phyloP scores from a whole-genome alignment of 495 filamentous ascomycete species.

The Neurospora sp. region DNA sequence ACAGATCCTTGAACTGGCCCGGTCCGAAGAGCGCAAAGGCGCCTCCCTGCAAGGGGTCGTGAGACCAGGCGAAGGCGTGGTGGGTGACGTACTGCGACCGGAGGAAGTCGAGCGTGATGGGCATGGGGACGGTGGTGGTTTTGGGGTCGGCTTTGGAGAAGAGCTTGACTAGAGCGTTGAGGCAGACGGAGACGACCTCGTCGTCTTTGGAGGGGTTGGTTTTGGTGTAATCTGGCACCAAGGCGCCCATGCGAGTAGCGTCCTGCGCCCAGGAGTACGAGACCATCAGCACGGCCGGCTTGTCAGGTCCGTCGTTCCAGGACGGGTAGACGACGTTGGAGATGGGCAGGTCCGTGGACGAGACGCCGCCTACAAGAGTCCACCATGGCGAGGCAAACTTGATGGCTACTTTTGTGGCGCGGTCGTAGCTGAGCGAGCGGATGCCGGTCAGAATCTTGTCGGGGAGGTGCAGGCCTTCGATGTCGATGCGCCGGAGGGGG shows the following conservation, averaged over 20 bases:
- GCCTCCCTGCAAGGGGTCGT: conserved; percentile 28
- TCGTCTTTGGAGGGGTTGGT: conserved; percentile 15
- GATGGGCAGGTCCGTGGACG: conserved; percentile 27
- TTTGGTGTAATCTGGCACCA: conserved; percentile 15
- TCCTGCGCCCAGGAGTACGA: conserved; percentile 37
- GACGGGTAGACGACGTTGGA: conserved; percentile 36
- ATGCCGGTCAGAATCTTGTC: conserved; percentile 16
- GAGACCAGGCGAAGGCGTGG: conserved; percentile 28
- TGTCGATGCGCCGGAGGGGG: conserved; percentile 20
- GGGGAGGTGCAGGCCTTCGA: conserved; percentile 9
- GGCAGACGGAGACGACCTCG: conserved; percentile 2
- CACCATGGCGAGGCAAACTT: conserved; percentile 26
- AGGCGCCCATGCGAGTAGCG: conserved; percentile 25
- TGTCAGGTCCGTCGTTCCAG: conserved; percentile 22
- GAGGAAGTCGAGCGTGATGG: conserved; percentile 6
- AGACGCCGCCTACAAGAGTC: conserved; percentile 22
- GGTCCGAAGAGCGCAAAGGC: conserved; percentile 38
- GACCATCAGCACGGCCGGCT: conserved; percentile 29
- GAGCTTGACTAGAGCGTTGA: conserved; percentile 7
- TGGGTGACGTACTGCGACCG: conserved; percentile 15
- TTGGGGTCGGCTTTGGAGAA: not conserved
- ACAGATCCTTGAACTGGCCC: conserved; percentile 30
- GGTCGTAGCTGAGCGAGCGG: conserved; percentile 22
- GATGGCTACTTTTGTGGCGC: conserved; percentile 25
- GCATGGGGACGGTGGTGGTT: conserved; percentile 3